Evolutionary conservation across 139 green algal genomes (phyloP).

Genomic region (Picochlorum sp.): DNA sequence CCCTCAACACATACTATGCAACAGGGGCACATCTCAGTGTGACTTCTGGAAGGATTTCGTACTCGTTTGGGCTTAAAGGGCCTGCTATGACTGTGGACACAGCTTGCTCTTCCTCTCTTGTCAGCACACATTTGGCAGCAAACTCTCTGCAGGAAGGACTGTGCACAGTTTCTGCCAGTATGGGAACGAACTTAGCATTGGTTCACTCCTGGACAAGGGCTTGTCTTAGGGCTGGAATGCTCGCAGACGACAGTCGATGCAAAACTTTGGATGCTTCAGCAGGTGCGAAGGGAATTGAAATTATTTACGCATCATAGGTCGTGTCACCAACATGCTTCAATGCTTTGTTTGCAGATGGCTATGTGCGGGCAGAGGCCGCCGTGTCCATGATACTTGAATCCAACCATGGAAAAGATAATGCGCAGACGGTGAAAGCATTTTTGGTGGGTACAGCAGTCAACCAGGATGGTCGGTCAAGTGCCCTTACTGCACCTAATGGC

Average conservation of each 20-base stretch:
- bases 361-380: conserved; percentile 63
- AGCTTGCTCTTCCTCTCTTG: conserved; percentile 69
- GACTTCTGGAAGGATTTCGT: conserved; percentile 64
- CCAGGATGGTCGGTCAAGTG: conserved; percentile 49
- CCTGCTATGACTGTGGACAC: conserved; percentile 69
- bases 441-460: conserved; percentile 31
- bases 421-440: too few relatives aligned
- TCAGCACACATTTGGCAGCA: conserved; percentile 56
- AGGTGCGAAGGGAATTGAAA: conserved; percentile 1
- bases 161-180: conserved; percentile 40
- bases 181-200: conserved; percentile 68
- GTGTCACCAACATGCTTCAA: too few relatives aligned
- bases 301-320: too few relatives aligned
- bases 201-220: conserved; percentile 55
- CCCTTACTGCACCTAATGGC: conserved; percentile 47
- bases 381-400: conserved; percentile 30
- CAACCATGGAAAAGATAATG: too few relatives aligned
- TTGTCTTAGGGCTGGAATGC: conserved; percentile 38
- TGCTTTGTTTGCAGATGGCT: conserved; percentile 48
- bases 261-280: conserved; percentile 74
- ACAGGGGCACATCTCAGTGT: too few relatives aligned
- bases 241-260: conserved; percentile 69
- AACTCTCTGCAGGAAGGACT: conserved; percentile 13
- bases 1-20: too few relatives aligned
- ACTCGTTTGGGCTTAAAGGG: conserved; percentile 57